phyloP scores from a whole-genome alignment of 345 rosid genomes.

The Arabis alpina region DNA sequence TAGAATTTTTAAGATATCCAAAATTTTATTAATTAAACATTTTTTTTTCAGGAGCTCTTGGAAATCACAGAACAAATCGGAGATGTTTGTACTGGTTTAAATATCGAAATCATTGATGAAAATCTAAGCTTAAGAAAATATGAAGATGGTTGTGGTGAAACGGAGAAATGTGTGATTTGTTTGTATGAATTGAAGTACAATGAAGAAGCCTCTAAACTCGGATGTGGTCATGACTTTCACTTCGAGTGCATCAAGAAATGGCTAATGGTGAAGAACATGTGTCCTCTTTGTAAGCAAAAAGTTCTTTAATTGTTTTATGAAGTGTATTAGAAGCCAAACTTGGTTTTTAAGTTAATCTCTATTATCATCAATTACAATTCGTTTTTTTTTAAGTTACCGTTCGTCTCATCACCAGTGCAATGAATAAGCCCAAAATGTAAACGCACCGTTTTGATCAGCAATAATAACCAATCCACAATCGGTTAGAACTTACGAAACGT shows the following conservation, averaged over 20 bases:
- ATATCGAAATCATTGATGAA: neutral
- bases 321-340: neutral
- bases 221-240: slow-evolving; percentile 36
- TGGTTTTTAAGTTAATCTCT: neutral
- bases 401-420: neutral
- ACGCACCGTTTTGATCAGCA: too few species aligned
- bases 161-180: slow-evolving; percentile 19
- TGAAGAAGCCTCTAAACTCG: slow-evolving; percentile 26
- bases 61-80: neutral
- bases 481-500: too few species aligned
- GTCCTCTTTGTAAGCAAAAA: slow-evolving; percentile 35
- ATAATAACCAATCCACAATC: too few species aligned
- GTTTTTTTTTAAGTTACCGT: neutral
- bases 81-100: neutral
- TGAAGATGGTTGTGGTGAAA: neutral
- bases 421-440: neutral
- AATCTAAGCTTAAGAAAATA: slow-evolving; percentile 9
- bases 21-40: neutral
- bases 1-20: too few species aligned
- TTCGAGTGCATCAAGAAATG: slow-evolving; percentile 34
- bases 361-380: neutral
- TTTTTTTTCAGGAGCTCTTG: neutral
- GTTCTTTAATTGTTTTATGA: slow-evolving; percentile 15
- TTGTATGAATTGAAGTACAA: neutral
- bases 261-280: slow-evolving; percentile 23